These are phyloP conservation scores for Candida maesae DNA, from an alignment of 805 yeast species.

Conservation along the genomic window DNA sequence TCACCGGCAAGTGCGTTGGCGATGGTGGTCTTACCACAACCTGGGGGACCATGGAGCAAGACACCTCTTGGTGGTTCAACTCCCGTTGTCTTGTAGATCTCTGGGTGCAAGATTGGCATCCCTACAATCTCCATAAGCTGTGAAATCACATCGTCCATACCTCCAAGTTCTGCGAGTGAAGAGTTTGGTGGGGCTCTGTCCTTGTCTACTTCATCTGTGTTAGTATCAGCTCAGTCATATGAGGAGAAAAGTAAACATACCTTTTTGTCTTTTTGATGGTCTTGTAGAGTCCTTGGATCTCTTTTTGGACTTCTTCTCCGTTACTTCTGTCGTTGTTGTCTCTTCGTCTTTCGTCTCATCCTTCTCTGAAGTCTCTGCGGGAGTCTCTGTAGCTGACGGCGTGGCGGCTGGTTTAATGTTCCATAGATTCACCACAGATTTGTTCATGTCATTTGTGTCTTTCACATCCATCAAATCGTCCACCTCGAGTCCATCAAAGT, in stretches of 20 bases:
- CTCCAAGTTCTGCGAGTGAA: constrained; percentile 76
- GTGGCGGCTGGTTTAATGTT: constrained; percentile 28
- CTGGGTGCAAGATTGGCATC: constrained; percentile 90
- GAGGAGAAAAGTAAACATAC: constrained; percentile 21
- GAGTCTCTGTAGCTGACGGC: background rate
- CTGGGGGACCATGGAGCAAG: constrained; percentile 95
- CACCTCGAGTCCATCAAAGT: constrained; percentile 32
- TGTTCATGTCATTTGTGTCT: constrained; percentile 70
- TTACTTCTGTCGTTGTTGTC: constrained; percentile 17
- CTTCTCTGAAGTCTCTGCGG: constrained; percentile 6
- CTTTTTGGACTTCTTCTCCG: constrained; percentile 43
- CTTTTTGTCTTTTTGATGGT: constrained; percentile 38
- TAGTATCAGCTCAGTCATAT: constrained; percentile 23
- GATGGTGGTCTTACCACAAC: constrained; percentile 96
- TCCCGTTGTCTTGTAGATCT: constrained; percentile 80
- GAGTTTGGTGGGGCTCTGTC: constrained; percentile 69
- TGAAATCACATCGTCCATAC: constrained; percentile 78
- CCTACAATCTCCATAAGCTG: constrained; percentile 89
- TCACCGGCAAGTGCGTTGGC: constrained; percentile 97
- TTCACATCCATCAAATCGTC: constrained; percentile 59
- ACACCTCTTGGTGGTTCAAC: constrained; percentile 96
- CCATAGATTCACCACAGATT: constrained; percentile 75
- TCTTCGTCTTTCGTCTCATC: constrained; percentile 9
- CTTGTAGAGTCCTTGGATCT: constrained; percentile 42
- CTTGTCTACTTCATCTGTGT: constrained; percentile 33